A percentile compares a stretch with the other conserved stretches of the same genome.
phyloP scores from a whole-genome alignment of 1,284 basidiomycete species.

The Grifola frondosa region DNA sequence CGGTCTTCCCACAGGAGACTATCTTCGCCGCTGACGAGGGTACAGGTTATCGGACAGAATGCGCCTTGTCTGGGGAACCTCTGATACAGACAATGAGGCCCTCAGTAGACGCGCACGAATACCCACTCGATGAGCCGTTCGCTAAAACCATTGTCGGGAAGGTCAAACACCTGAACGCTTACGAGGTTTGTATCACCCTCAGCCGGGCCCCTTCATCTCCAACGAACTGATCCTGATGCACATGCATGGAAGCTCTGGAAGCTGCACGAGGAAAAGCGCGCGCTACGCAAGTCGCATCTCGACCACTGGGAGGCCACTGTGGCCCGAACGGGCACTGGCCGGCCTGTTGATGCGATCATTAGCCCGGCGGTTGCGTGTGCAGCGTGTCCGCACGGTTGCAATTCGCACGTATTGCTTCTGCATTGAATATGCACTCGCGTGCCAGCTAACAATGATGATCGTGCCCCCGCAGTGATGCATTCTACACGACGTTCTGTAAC shows the following conservation, averaged over 20 bases:
- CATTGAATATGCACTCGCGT: neutral
- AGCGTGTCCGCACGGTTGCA: slow-evolving; percentile 39
- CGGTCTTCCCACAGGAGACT: slow-evolving; percentile 19
- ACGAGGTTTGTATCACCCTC: slow-evolving; percentile 25
- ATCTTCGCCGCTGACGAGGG: slow-evolving; percentile 35
- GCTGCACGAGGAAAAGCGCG: slow-evolving; percentile 38
- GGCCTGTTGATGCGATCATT: slow-evolving; percentile 49
- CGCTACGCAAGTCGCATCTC: slow-evolving; percentile 42
- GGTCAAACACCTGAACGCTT: slow-evolving; percentile 27
- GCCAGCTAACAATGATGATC: neutral
- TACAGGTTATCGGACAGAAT: slow-evolving; percentile 29
- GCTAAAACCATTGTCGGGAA: slow-evolving; percentile 26
- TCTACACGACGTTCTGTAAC: slow-evolving; percentile 29
- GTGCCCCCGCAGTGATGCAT: slow-evolving; percentile 16
- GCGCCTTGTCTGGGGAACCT: slow-evolving; percentile 33
- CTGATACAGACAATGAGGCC: slow-evolving; percentile 32
- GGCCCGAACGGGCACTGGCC: slow-evolving; percentile 40
- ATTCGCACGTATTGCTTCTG: slow-evolving; percentile 25
- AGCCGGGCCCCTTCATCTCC: slow-evolving; percentile 28
- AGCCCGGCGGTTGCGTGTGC: slow-evolving; percentile 35
- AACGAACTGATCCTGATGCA: neutral
- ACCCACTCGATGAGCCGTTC: slow-evolving; percentile 30
- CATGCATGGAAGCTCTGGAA: slow-evolving; percentile 39
- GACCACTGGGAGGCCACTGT: slow-evolving; percentile 47
- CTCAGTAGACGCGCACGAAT: slow-evolving; percentile 27